A percentile compares a stretch with the other conserved stretches of the same genome.
Evolutionary conservation across 2,329 filamentous ascomycete species (phyloP).

Genomic region (Xylariaceae sp.): DNA sequence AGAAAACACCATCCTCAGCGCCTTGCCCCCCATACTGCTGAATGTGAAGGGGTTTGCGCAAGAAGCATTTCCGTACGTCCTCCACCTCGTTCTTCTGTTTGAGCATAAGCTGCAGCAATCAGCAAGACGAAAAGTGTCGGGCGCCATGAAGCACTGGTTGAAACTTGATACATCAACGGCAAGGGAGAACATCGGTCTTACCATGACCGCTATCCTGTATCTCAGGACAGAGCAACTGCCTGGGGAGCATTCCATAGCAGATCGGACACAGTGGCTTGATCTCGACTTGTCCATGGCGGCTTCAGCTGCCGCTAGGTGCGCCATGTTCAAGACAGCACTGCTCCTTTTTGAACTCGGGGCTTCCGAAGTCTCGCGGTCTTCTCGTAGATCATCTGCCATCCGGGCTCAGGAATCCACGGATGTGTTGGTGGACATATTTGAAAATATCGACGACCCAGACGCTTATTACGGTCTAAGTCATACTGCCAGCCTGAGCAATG

Average conservation of each 20-base stretch:
- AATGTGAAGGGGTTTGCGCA: slow-evolving; percentile 63
- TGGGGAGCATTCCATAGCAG: slow-evolving; percentile 68
- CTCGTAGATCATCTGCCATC: slow-evolving; percentile 58
- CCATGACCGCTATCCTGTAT: slow-evolving; percentile 78
- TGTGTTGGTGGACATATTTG: slow-evolving; percentile 74
- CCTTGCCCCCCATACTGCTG: slow-evolving; percentile 58
- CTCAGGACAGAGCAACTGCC: slow-evolving; percentile 73
- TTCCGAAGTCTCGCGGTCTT: slow-evolving; percentile 37
- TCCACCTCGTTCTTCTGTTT: slow-evolving; percentile 70
- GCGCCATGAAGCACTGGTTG: slow-evolving; percentile 58
- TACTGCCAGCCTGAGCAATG: slow-evolving; percentile 64
- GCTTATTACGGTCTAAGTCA: slow-evolving; percentile 89
- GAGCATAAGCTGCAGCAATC: slow-evolving; percentile 56
- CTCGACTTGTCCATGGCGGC: slow-evolving; percentile 67
- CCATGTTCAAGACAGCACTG: slow-evolving; percentile 81
- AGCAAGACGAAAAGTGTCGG: slow-evolving; percentile 57
- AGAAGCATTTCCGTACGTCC: slow-evolving; percentile 70
- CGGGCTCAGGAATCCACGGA: slow-evolving; percentile 52
- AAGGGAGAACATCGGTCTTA: slow-evolving; percentile 58
- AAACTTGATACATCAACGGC: slow-evolving; percentile 34
- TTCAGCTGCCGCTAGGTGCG: slow-evolving; percentile 64
- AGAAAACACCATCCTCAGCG: slow-evolving; percentile 60
- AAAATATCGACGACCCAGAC: slow-evolving; percentile 91
- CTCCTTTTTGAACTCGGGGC: slow-evolving; percentile 70
- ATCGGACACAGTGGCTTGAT: slow-evolving; percentile 78